Conservation (phyloP, 371 early-diverging fungal genomes). For the Lichtheimia ornata region DNA sequence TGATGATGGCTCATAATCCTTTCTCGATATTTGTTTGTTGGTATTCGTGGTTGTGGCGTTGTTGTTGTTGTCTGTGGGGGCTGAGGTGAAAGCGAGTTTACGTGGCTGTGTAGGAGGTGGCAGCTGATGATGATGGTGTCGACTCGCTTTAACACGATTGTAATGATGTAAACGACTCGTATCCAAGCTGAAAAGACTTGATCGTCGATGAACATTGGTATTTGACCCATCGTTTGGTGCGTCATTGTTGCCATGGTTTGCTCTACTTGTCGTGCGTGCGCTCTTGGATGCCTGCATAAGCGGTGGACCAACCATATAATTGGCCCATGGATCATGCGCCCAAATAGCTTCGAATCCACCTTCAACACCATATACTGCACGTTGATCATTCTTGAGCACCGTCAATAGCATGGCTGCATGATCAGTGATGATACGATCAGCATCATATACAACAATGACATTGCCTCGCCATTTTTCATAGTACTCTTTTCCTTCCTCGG, state of each 20-base stretch:
- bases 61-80: conserved; percentile 3
- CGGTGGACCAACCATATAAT: conserved; percentile 5
- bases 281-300: conserved; percentile 27
- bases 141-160: background rate
- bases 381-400: conserved; percentile 35
- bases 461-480: conserved; percentile 26
- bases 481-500: conserved; percentile 51
- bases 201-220: conserved; percentile 29
- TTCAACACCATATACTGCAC: conserved; percentile 4
- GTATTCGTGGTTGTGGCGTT: background rate
- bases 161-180: conserved; percentile 15
- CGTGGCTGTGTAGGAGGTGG: background rate
- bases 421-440: conserved; percentile 56
- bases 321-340: conserved; percentile 21
- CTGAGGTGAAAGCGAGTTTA: conserved; percentile 13
- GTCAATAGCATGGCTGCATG: conserved; percentile 51
- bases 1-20: no score
- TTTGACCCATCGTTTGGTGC: background rate
- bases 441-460: conserved; percentile 51
- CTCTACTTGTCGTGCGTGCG: conserved; percentile 26
- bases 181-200: conserved; percentile 47
- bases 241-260: no score
- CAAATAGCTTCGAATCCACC: conserved; percentile 40
- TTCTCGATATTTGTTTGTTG: no score
- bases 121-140: background rate